Evolutionary conservation across 495 filamentous ascomycete genomes (phyloP).

Genomic region (Talaromyces trachyspermus): DNA sequence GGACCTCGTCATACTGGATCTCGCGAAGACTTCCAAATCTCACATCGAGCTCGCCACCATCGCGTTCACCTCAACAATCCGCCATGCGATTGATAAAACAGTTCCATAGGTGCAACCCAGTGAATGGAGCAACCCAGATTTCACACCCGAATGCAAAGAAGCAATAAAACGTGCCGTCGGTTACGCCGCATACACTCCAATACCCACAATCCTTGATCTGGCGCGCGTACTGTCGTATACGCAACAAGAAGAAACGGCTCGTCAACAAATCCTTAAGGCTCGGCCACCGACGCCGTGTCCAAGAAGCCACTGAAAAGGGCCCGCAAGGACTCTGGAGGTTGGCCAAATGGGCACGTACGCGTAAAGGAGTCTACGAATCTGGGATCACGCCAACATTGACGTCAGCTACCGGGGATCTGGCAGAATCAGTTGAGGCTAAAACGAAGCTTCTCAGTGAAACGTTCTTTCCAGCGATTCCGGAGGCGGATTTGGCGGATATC

Average conservation of each 20-base stretch:
- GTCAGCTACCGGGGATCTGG: not conserved
- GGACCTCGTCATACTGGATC: not conserved
- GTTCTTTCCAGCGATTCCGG: not conserved
- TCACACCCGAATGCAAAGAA: constrained; percentile 9
- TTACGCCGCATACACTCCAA: not conserved
- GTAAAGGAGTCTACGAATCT: not conserved
- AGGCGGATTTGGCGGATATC: not conserved
- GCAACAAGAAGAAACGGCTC: constrained; percentile 9
- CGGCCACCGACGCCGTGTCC: constrained; percentile 7
- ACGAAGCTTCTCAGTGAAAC: not conserved
- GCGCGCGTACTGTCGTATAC: constrained; percentile 1
- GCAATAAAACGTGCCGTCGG: constrained; percentile 2
- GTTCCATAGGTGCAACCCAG: constrained; percentile 10
- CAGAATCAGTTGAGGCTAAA: not conserved
- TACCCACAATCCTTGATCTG: constrained; percentile 5
- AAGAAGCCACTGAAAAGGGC: constrained; percentile 7
- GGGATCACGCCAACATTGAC: not conserved
- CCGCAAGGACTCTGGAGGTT: constrained; percentile 10
- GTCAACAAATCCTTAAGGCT: constrained; percentile 3
- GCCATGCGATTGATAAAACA: constrained; percentile 11
- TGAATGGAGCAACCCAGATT: constrained; percentile 7
- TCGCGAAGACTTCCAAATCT: not conserved
- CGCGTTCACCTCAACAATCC: constrained; percentile 11
- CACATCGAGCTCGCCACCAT: not conserved
- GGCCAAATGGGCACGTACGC: constrained; percentile 11